Percentiles rank a stretch among this genome's conserved stretches.
Evolutionary conservation across 257 asterid species (phyloP).

Genomic region (Thymus mandschuricus): DNA sequence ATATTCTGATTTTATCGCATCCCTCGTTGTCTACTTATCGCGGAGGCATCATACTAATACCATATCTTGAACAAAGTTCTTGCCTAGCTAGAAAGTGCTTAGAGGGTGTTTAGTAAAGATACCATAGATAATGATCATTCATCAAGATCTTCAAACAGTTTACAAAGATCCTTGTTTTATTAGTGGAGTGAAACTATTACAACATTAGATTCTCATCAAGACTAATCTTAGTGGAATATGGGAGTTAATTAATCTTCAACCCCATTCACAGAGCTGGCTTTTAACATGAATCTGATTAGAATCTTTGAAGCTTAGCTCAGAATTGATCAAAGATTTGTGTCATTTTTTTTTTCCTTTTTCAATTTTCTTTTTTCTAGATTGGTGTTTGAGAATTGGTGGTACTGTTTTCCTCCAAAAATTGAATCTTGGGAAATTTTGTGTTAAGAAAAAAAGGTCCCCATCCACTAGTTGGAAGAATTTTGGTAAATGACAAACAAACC

Average conservation of each 20-base stretch:
- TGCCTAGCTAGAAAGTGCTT: slow-evolving; percentile 7
- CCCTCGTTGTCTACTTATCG: slow-evolving; percentile 36
- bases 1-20: slow-evolving; percentile 35
- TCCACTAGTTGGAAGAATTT: slow-evolving; percentile 43
- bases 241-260: slow-evolving; percentile 20
- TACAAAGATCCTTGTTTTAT: slow-evolving; percentile 39
- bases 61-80: slow-evolving; percentile 29
- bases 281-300: slow-evolving; percentile 27
- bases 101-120: neutral
- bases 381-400: neutral
- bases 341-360: neutral
- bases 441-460: slow-evolving; percentile 33
- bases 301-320: slow-evolving; percentile 6
- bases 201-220: slow-evolving; percentile 25
- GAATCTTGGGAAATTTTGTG: slow-evolving; percentile 31
- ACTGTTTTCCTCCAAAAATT: slow-evolving; percentile 6
- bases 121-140: slow-evolving; percentile 19
- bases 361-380: too few species aligned
- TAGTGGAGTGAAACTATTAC: slow-evolving; percentile 36
- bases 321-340: neutral
- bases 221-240: slow-evolving; percentile 29
- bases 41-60: slow-evolving; percentile 27
- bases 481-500: slow-evolving; percentile 54
- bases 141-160: slow-evolving; percentile 32
- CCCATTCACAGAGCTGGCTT: neutral